Base-by-base conservation (phyloP, 2,329 filamentous ascomycete species). In the Fusarium incarnatum region DNA sequence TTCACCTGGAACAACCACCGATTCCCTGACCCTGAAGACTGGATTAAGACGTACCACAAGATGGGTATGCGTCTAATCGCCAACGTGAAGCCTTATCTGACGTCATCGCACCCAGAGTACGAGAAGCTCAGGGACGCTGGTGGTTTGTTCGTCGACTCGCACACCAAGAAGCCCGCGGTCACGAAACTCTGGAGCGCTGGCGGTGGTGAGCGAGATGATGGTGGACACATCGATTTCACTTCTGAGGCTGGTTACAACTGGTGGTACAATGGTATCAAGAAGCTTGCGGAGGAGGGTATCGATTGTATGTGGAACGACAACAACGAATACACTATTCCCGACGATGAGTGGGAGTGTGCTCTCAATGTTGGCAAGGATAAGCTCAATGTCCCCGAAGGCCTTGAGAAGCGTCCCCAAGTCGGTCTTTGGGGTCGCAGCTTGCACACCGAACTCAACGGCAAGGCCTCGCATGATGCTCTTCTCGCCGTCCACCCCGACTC, bases 301-400 rank as follows among this genome's bases (percentile, higher is more conserved):
- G 90, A 92, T 70, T 90, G 86, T 49, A 92, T 93, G 80, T 93
- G 91, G 91, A 93, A 93, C 70, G 91, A 93, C 76, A 93, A 93
- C 78, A 93, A 93, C 70, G 91, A 93, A 77, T 93, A 92, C 76
- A 89, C 88, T 1, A 83, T 92, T 5, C 85, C 88, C 0, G 83
- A 87, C 64, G 91, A 93, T 63, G 82, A 86, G 25, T 93, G 91
- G 91, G 79, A 87, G 59, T 86, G 89, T 54, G 86, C 87, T 0
- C 81, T 92, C 0, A 83, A 88, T 3, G 55, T 64, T 64, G 30
- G 68, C 73, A 2, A 66, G 9, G 79, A 79, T 3, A 76, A 84
- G 4, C 68, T 64, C 5, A 13, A 77, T 0, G 71, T 83, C 2
- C 79, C 81, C 0, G 75, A 79, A 0, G 79, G 77, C 3, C 77